Evolutionary conservation across 2,329 filamentous ascomycete genomes (phyloP).

Genomic region (Clonostachys rosea): DNA sequence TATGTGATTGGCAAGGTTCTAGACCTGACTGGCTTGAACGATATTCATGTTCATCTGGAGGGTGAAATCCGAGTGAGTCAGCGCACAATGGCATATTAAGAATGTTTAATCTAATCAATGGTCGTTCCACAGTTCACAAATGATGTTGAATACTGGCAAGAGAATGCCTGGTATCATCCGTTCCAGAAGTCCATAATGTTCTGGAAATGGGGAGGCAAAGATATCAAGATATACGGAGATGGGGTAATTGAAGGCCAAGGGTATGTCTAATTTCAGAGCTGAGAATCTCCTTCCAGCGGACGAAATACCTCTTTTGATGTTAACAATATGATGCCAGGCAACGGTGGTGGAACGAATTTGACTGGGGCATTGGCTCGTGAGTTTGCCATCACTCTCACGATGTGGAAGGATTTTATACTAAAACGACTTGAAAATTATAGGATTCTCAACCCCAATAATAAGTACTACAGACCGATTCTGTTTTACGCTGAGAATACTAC

Average conservation of each 20-base stretch:
- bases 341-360: conserved; percentile 35
- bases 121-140: conserved; percentile 27
- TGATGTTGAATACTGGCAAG: conserved; percentile 36
- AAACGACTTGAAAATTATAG: background rate
- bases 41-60: conserved; percentile 53
- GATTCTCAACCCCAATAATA: conserved; percentile 47
- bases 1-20: conserved; percentile 56
- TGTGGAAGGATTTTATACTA: background rate
- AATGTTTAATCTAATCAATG: background rate
- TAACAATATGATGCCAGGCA: conserved; percentile 12
- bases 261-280: background rate
- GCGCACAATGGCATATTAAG: too few species aligned
- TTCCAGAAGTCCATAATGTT: conserved; percentile 53
- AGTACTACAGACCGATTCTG: conserved; percentile 52
- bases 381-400: background rate
- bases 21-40: conserved; percentile 51
- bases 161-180: conserved; percentile 29
- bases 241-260: conserved; percentile 52
- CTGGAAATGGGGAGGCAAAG: conserved; percentile 58
- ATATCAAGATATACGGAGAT: conserved; percentile 55
- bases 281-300: too few species aligned
- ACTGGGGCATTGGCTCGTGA: conserved; percentile 15
- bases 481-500: conserved; percentile 60
- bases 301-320: too few species aligned
- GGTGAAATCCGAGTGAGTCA: conserved; percentile 37